Evolutionary conservation across 2,329 filamentous ascomycete genomes (phyloP), one percentile per base, ranked within the genome.

Genomic region (Fusarium tricinctum): DNA sequence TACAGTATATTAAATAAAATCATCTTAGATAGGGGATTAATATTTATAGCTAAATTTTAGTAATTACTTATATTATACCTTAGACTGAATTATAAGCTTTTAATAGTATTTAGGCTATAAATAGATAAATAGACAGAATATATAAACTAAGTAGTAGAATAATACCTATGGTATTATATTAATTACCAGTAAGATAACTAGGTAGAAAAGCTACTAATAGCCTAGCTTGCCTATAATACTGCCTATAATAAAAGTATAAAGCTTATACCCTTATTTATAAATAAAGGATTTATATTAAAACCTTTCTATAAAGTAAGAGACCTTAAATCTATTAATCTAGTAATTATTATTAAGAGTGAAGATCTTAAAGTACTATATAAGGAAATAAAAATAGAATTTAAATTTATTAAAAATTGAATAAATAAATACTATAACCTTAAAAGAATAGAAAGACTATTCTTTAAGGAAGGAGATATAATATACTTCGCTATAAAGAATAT

Each of bases 401-500:
- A 42, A 23, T 42, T 12, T 23, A 15, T 42, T 42, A 26, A 7
- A 26, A 8, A 43, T 15, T 8, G 13, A 17, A 26, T 43, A 43
- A 43, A 26, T 6, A 7, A 26, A 2, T 45, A 42, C 17, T 50
- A 50, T 42, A 20, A 50, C n/a, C 12, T 10, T 4, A 49, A 49
- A 28, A 39, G 10, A 15, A 13, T 28, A 12, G 19, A 28, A 14
- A 12, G 46, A 49, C 33, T 17, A 28, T 26, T 33, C 33, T 39
- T 49, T 26, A n/a, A 7, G 8, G 20, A 49, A 20, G 20, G 20
- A 49, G 33, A 69, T 60, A 71, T 65, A 54, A 26, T 64, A 8
- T 69, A 68, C 28, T 17, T 71, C 14, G 8, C 46, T 20, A 52
- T 52, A 51, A 63, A 63, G 66, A 66, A 69, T 35, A 63, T 69